Evolutionary conservation across 139 green algal species (phyloP), one percentile per base, ranked within the genome.

Genomic region (Zygnema cylindricum): DNA sequence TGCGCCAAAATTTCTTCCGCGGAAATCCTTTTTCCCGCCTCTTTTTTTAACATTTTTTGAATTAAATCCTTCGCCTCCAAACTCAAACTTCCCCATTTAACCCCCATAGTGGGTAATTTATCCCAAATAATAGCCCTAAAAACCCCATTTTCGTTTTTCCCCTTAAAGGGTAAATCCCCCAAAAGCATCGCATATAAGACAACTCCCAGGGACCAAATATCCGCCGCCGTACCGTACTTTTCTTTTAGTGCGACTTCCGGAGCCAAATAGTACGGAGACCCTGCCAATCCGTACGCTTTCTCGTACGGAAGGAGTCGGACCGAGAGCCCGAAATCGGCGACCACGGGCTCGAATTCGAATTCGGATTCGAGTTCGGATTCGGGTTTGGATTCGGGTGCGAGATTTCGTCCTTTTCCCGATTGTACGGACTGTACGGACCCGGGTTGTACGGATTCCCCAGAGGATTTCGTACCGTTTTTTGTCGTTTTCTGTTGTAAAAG

Each of bases 41-140:
- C 78, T 23, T 35, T 55, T 0, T 43, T 30, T 22, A 85, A 63
- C 78, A 85, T 85, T 35, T 54, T 39, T 77, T 41, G 35, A 41
- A 85, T 75, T 55, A 85, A 63, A 75, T 85, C 22, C 78, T 85
- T 85, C 39, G 78, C 78, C 22, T 85, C 78, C 33, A 41, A n/a
- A 38, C 40, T 77, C 22, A 85, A 35, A 38, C 41, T 42, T 22
- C 35, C 40, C 78, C 78, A 85, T 2, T 39, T 38, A 75, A 16
- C 30, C 23, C 78, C 33, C 21, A n/a, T 41, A 33, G 77, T 63
- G 7, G 49, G 7, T 16, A 63, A 63, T 25, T 16, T 7, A 7
- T 16, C 49, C 16, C 16, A 25, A 7, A 25, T 63, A 16, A 63
- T 63, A 63, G 49, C 7, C 7, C 7, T 25, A 16, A 63, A 63